Percentiles rank a stretch among this genome's conserved stretches.
Evolutionary conservation across 768 basidiomycete genomes (phyloP).

Genomic region (Nevesoporus exiguus): DNA sequence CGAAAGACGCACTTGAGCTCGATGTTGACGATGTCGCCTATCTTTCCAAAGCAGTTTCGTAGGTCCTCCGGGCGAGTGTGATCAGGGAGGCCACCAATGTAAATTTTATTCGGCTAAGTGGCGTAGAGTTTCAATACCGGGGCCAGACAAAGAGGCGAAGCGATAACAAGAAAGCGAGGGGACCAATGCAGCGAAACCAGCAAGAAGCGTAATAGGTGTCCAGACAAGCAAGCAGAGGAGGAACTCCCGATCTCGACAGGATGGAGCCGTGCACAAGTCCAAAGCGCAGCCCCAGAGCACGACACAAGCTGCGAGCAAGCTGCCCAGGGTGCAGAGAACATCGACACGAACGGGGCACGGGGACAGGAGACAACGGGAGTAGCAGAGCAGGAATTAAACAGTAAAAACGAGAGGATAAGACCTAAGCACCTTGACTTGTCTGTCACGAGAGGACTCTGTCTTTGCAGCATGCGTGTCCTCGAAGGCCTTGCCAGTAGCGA

Average conservation of each 20-base stretch:
- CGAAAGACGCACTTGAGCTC: constrained; percentile 71
- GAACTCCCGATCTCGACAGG: constrained; percentile 25
- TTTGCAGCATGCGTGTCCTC: constrained; percentile 47
- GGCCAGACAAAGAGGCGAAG: constrained; percentile 48
- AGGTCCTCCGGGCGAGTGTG: constrained; percentile 83
- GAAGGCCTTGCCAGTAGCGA: constrained; percentile 13
- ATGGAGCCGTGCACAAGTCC: constrained; percentile 23
- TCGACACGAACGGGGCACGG: constrained; percentile 18
- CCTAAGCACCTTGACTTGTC: constrained; percentile 88
- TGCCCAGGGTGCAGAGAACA: constrained; percentile 16
- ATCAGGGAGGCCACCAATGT: constrained; percentile 86
- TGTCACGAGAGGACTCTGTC: constrained; percentile 57
- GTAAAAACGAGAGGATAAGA: constrained; percentile 45
- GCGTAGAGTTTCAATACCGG: constrained; percentile 63
- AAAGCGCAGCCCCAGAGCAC: constrained; percentile 19
- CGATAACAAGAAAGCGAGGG: constrained; percentile 41
- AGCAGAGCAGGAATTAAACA: constrained; percentile 24
- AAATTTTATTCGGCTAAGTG: constrained; percentile 90
- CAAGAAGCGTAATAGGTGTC: constrained; percentile 27
- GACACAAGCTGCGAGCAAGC: constrained; percentile 16
- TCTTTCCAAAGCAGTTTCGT: constrained; percentile 82
- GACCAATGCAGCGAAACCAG: constrained; percentile 35
- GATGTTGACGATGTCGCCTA: constrained; percentile 70
- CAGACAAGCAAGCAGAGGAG: constrained; percentile 37
- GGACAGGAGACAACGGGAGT: constrained; percentile 16